Evolutionary conservation across 2,329 filamentous ascomycete genomes (phyloP), one percentile per base, ranked within the genome.

Genomic region (Neopestalotiopsis clavispora): DNA sequence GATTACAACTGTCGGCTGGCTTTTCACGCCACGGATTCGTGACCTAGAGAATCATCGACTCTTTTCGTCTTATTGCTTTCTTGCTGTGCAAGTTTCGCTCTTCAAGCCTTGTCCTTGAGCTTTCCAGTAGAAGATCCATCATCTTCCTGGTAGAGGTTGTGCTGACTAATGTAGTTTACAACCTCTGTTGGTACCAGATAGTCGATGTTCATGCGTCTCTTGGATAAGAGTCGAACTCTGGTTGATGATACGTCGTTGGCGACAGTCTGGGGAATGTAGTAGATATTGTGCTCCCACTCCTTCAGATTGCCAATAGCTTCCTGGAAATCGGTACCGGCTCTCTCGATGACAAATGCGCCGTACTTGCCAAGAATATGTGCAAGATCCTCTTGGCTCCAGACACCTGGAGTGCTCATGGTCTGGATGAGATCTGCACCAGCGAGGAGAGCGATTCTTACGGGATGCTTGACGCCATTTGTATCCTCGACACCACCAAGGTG

Each of bases 241-340:
- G 89, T 91, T 71, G 91, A 94, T 75, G 91, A 94, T 70, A 96
- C 91, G 74, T 96, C 92, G 79, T 95, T 95, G 72, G 93, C 90
- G 63, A 97, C 95, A 65, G 97, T 88, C 80, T 97, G 94, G 68
- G 93, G 92, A 71, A 97, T 95, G 67, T 97, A 92, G 76, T 94
- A 91, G 70, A 97, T 90, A 74, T 97, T 96, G 74, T 94, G 89
- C 75, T 94, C 91, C 89, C 92, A 98, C 70, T 90, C 88, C 77
- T 94, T 91, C 61, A 97, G 84, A 59, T 89, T 91, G n/a, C 92
- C 90, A 60, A 97, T 85, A 1, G 95, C 94, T 77, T 97, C 93
- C 71, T 97, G 93, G 64, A 97, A 92, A 76, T 97, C 94, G 28
- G 94, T 97, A 58, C 94, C 95, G 56, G 90, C 91, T 70, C 95